Percentiles rank a stretch among this genome's conserved stretches.
Evolutionary conservation across 2,329 filamentous ascomycete species (phyloP).

Genomic region (Cryphonectria nitschkei): DNA sequence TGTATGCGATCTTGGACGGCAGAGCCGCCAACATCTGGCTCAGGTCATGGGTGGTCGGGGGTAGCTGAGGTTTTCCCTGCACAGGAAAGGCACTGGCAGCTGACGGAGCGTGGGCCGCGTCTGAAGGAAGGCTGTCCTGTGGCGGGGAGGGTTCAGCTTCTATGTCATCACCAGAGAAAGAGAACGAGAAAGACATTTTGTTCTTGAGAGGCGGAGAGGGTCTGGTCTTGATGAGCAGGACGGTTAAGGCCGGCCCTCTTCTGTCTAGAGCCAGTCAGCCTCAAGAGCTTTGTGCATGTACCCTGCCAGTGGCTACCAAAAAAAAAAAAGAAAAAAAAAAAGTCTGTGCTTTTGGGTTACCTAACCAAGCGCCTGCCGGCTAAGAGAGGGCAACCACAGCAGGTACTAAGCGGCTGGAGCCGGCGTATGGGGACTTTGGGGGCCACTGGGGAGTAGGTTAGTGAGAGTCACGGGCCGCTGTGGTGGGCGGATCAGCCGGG

Average conservation of each 20-base stretch:
- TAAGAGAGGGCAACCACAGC: neutral
- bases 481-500: constrained; percentile 3
- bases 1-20: constrained; percentile 76
- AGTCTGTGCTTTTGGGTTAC: neutral
- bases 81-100: constrained; percentile 61
- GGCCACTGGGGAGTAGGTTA: neutral
- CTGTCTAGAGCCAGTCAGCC: neutral
- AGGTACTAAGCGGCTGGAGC: neutral
- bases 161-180: constrained; percentile 68
- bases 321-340: neutral
- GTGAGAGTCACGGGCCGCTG: neutral
- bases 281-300: neutral
- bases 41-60: constrained; percentile 56
- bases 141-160: constrained; percentile 46
- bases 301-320: neutral
- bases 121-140: constrained; percentile 11
- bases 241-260: neutral
- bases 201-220: too few species aligned
- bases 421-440: neutral
- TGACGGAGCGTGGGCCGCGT: constrained; percentile 31
- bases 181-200: constrained; percentile 60
- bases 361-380: neutral
- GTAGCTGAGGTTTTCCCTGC: constrained; percentile 62
- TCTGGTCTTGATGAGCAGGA: neutral
- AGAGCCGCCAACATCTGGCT: constrained; percentile 58